These are phyloP conservation scores for Saturnispora mendoncae DNA, from an alignment of 805 yeast genomes.

Conservation along the genomic window DNA sequence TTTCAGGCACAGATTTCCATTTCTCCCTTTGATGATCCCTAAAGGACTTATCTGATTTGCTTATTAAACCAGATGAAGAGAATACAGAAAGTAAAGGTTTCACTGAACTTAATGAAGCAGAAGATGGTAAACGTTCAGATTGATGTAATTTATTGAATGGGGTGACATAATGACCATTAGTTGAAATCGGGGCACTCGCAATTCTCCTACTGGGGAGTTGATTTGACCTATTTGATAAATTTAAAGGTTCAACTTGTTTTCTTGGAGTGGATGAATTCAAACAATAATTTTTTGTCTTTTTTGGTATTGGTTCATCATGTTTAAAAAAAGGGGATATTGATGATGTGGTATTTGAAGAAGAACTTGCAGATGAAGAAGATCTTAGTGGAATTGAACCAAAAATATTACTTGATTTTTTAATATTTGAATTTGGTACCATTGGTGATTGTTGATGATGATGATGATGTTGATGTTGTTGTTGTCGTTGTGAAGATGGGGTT, in stretches of 20 bases:
- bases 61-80: constrained; percentile 60
- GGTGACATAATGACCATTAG: constrained; percentile 5
- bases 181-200: constrained; percentile 4
- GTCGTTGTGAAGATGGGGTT: background rate
- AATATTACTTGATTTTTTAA: constrained; percentile 4
- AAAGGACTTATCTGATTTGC: constrained; percentile 41
- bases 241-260: constrained; percentile 10
- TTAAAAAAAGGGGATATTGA: constrained; percentile 5
- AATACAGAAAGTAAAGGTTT: constrained; percentile 84
- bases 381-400: constrained; percentile 7
- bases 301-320: constrained; percentile 1
- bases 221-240: constrained; percentile 8
- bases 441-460: too few relatives aligned
- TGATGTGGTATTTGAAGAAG: constrained; percentile 1
- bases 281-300: background rate
- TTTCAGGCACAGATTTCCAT: constrained; percentile 44
- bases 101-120: constrained; percentile 57
- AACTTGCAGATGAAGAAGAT: constrained; percentile 3
- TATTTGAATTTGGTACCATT: background rate
- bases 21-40: constrained; percentile 23
- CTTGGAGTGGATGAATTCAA: constrained; percentile 1
- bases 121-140: constrained; percentile 26
- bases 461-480: background rate
- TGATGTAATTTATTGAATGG: constrained; percentile 4
- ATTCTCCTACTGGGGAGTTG: constrained; percentile 4